Evolutionary conservation across 1,284 basidiomycete genomes (phyloP), one percentile per base, ranked within the genome.

Genomic region (Porogramme epimiltina): DNA sequence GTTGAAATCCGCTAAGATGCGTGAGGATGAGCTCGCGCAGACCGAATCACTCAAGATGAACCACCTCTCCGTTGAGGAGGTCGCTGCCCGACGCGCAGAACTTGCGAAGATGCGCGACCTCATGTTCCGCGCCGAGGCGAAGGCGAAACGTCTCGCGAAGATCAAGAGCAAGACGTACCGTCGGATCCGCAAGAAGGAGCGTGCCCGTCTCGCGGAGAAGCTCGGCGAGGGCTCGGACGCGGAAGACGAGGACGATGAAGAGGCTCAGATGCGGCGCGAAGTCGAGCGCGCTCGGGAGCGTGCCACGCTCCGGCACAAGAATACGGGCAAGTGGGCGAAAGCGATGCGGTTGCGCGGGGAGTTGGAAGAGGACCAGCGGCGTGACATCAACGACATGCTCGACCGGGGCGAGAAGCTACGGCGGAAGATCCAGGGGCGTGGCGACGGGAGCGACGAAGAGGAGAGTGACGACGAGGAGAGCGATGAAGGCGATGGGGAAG

Each of bases 81-180:
- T 95, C 36, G 80, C 84, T 2, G 79, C 83, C 6, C 85, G 95
- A 0, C 85, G 93, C 1, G 82, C 80, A 1, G 91, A 95, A 65
- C 80, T 98, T 15, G 82, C 91, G 16, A 82, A 86, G 63, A 93
- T 94, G 82, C 85, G 96, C 26, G 95, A 98, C 62, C 79, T 98
- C 43, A 91, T 95, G 79, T 98, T 97, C 75, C 85, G 95, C 3
- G 93, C 93, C 0, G 95, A 99, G 64, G 77, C 85, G 34, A 96
- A 96, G 68, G 93, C 94, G 10, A 93, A 91, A 65, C 85, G 95
- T 11, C 80, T 97, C 9, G 85, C 89, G 36, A 98, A 97, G 74
- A 98, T 99, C 74, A 98, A 99, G 78, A 91, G 87, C 70, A 98
- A 96, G 72, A 85, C 93, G 3, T 98, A 93, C 68, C 80, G 95